Evolutionary conservation across 2,329 filamentous ascomycete species (phyloP), one percentile per base, ranked within the genome.

Genomic region (Chaetomium globosum): DNA sequence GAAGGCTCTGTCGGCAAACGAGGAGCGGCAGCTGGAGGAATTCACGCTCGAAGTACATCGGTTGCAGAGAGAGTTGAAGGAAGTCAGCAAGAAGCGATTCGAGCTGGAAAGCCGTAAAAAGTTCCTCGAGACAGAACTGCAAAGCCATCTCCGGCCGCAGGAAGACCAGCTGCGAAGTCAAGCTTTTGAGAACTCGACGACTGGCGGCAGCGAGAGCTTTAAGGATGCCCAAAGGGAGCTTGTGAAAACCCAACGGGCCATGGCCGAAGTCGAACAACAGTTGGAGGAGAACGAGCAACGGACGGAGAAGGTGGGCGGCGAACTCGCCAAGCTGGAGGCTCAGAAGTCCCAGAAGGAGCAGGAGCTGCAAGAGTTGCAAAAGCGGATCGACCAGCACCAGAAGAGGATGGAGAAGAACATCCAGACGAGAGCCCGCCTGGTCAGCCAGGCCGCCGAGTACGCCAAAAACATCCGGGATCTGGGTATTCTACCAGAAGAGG

Each of bases 321-420:
- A 85, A 60, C 80, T 91, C 30, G 78, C 82, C 33, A 79, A 87
- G 65, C 78, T 89, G 5, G 82, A 89, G 31, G 71, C 74, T 0
- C 77, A 81, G 72, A 89, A 77, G 78, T 79, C 82, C 0, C 83
- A 90, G 68, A 89, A 87, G 72, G 88, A 93, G 74, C 85, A 89
- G 51, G 82, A 87, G 61, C 87, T 93, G 71, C 88, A 92, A 73
- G 90, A 93, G 54, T 84, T 96, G 71, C 92, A 97, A 78, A 93
- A 93, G 78, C 86, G 86, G 57, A 91, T 98, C 82, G 93, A 72
- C 48, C 71, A 73, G 28, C 63, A 71, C 64, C 92, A 97, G 78
- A 93, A 94, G 78, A 86, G 86, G 65, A 91, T 98, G 83, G 93
- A 97, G 75, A 97, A 94, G 82, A 93, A 89, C 70, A 89, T 96